Conservation (phyloP, 169 alveolate genomes). For the Eimeria praecox region DNA sequence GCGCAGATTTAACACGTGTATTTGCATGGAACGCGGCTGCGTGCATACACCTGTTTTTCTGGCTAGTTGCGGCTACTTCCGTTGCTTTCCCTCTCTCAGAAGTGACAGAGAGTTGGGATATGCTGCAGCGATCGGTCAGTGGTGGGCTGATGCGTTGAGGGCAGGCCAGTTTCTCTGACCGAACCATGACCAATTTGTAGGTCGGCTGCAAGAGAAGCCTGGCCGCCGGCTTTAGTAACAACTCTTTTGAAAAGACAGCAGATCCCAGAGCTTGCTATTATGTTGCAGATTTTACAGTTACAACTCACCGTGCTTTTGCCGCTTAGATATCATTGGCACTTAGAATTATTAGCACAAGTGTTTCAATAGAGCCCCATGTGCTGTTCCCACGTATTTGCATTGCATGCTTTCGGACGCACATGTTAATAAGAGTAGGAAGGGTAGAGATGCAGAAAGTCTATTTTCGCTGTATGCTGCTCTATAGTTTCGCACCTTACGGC, state of each 20-base stretch:
- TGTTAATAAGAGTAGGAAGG: neutral
- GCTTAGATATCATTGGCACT: neutral
- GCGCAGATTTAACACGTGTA: neutral
- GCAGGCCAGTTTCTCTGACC: slow-evolving; percentile 10
- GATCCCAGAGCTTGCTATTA: neutral
- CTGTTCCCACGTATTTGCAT: neutral
- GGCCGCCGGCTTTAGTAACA: neutral
- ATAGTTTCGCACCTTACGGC: neutral
- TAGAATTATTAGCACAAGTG: neutral
- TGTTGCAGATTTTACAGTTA: neutral
- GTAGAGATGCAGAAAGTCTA: neutral
- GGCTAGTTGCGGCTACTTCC: neutral
- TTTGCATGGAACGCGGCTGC: neutral
- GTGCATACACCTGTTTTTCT: neutral
- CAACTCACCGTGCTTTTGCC: neutral
- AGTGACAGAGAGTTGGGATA: slow-evolving; percentile 12
- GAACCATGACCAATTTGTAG: slow-evolving; percentile 5
- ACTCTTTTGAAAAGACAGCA: neutral
- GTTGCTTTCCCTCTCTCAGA: neutral
- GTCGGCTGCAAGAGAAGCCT: slow-evolving; percentile 1
- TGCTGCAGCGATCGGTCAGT: neutral
- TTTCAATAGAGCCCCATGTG: neutral
- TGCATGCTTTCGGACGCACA: neutral
- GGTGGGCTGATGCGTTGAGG: neutral
- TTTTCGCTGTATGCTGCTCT: neutral